Base-by-base conservation (phyloP, 257 asterid genomes). In the Hygrophila difformis region DNA sequence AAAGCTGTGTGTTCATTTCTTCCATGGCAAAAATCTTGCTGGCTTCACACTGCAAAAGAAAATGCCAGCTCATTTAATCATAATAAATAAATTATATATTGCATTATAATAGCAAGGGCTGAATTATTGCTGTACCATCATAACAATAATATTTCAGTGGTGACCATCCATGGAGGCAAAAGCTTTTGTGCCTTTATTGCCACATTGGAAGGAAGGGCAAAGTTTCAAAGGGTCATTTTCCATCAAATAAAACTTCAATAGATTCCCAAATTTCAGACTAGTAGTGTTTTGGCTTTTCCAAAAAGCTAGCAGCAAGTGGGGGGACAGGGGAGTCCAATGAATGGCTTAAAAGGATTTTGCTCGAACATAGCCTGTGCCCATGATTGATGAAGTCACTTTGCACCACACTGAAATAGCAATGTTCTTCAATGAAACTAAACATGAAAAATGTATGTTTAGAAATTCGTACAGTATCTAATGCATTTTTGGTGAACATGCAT, bases 221-320 rank as follows among this genome's bases (percentile, higher is more conserved):
- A 39, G 41, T 33, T 42, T 20, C 3, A 2, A 0, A 2, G 43
- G 48, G 49, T 28, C 36, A 18, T 26, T 26, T 47, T 57, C 31
- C 0, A 19, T 17, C 3, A 16, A 13, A 21, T 11, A 37, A 46
- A 47, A 5, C 3, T 3, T 12, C 20, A 8, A 35, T 24, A 41
- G 37, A 41, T 55, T 37, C 34, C 62, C 36, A 21, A 22, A 36
- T 23, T n/a, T 18, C 8, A 24, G 17, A 44, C 17, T 48, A 31
- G n/a, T 11, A 12, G 14, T 16, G 40, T 1, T 12, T 51, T 49
- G 40, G 40, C 5, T 23, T 51, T 44, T 45, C 37, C 17, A 16
- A 22, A 17, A 44, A 42, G 37, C 53, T 36, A 36, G 12, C 33
- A 37, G 55, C 47, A 42, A 33, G 49, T 50, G 56, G 40, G 39